These are phyloP conservation scores for Vicia faba DNA, from an alignment of 306 rosid species.

Conservation along the genomic window DNA sequence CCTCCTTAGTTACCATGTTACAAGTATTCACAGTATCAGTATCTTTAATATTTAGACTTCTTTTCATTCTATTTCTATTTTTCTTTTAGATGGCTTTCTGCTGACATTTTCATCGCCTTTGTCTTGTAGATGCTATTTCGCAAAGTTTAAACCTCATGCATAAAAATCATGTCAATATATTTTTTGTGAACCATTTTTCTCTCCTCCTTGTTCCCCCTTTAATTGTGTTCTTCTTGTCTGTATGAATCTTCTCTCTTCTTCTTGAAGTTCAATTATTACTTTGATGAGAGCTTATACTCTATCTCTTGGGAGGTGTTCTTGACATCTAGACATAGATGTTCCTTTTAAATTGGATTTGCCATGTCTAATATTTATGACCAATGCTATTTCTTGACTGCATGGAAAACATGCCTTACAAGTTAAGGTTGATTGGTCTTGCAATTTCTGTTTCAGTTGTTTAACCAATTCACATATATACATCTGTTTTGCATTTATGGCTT, in stretches of 20 bases:
- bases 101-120: constrained; percentile 18
- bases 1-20: constrained; percentile 16
- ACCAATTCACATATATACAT: not conserved
- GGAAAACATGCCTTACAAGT: not conserved
- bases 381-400: constrained; percentile 28
- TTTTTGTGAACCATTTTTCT: constrained; percentile 10
- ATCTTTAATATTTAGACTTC: constrained; percentile 16
- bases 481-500: constrained; percentile 26
- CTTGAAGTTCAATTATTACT: constrained; percentile 21
- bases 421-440: constrained; percentile 16
- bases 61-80: constrained; percentile 11
- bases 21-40: constrained; percentile 22
- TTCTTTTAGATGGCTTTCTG: constrained; percentile 27
- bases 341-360: constrained; percentile 27
- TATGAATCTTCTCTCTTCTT: not conserved
- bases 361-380: constrained; percentile 4
- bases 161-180: not conserved
- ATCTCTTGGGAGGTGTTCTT: constrained; percentile 18
- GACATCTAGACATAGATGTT: constrained; percentile 1
- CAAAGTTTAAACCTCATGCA: constrained; percentile 11
- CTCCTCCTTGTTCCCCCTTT: constrained; percentile 2
- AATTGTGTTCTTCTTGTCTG: constrained; percentile 15
- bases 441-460: constrained; percentile 29
- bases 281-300: not conserved
- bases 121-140: constrained; percentile 18